Evolutionary conservation across 2,329 filamentous ascomycete species (phyloP).

Genomic region (Lasiodiplodia sp.): DNA sequence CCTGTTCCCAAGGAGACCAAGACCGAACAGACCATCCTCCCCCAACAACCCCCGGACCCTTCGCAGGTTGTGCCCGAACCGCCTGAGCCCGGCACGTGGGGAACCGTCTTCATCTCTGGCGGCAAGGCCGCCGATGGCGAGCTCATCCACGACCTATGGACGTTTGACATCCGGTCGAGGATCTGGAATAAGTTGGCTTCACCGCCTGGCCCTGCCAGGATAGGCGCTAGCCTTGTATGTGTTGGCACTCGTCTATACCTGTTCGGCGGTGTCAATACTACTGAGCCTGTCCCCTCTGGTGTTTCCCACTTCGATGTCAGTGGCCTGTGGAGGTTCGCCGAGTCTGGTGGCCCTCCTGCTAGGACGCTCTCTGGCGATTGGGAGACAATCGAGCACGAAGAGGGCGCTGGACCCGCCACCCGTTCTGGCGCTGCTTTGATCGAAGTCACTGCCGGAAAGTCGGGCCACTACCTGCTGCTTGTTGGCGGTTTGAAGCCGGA

Average conservation of each 20-base stretch:
- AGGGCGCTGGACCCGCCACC: constrained; percentile 48
- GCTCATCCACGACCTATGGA: constrained; percentile 56
- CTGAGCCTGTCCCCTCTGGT: constrained; percentile 34
- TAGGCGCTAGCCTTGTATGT: constrained; percentile 53
- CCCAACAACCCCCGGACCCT: constrained; percentile 52
- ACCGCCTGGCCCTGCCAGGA: constrained; percentile 47
- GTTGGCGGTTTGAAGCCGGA: constrained; percentile 53
- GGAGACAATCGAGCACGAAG: constrained; percentile 41
- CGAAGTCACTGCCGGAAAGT: constrained; percentile 59
- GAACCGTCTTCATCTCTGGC: constrained; percentile 61
- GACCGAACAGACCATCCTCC: constrained; percentile 32
- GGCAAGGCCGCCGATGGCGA: constrained; percentile 43
- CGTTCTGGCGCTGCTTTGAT: constrained; percentile 55
- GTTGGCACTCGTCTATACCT: constrained; percentile 56
- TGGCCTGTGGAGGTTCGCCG: constrained; percentile 44
- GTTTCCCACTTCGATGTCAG: constrained; percentile 44
- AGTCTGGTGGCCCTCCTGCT: constrained; percentile 43
- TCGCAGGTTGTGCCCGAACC: constrained; percentile 51
- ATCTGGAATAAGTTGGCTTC: constrained; percentile 61
- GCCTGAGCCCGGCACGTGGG: constrained; percentile 50
- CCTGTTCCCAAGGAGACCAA: constrained; percentile 44
- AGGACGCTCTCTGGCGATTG: constrained; percentile 41
- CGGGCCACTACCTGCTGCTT: constrained; percentile 60
- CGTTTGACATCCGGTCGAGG: constrained; percentile 57
- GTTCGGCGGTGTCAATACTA: constrained; percentile 48